Base-by-base conservation (phyloP, 164 flowering plant species). In the Stephania yunnanensis region DNA sequence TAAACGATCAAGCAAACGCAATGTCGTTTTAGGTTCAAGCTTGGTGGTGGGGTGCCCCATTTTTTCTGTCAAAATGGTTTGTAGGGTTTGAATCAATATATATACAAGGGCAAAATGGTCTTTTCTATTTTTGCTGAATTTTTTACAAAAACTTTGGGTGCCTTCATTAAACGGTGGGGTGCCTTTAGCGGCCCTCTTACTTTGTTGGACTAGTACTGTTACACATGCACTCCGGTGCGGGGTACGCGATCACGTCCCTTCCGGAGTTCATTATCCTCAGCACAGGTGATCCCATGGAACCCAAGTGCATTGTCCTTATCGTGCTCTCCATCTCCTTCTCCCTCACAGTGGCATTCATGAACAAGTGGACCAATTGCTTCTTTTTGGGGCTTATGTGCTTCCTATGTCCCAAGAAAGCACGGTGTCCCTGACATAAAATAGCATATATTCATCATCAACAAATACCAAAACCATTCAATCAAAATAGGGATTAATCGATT, bases 301-400 rank as follows among this genome's bases (percentile, higher is more conserved):
- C 44, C 9, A 6, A n/a, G 50, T 81, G 83, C 53, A 81, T 58
- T 50, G 30, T 42, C 69, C 50, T 78, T 46, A 78, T 78, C 42
- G 12, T 69, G 6, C 75, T 42, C 9, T 61, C 61, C 71, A 81
- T 58, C 74, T 75, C 78, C 61, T 11, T 46, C 71, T 81, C 74
- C 8, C 20, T 55, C n/a, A 68, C 3, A 11, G 42, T 69, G 29
- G 75, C 68, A 9, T 78, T 72, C 71, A 72, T 69, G 71, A 78
- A 78, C 46, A 77, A 72, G 12, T 48, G 78, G 6, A 78, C 76
- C 66, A 81, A 58, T 10, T 75, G 52, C 69, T 73, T 72, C 76
- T 77, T 81, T 20, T 81, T 77, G 7, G 78, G 83, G 52, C 66
- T 78, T 15, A 81, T 75, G 68, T 78, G 58, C 36, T 81, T 81